A percentile compares a stretch with the other conserved stretches of the same genome.
Evolutionary conservation across 371 early-diverging fungal species (phyloP).

Genomic region (Mucor velutinosus): DNA sequence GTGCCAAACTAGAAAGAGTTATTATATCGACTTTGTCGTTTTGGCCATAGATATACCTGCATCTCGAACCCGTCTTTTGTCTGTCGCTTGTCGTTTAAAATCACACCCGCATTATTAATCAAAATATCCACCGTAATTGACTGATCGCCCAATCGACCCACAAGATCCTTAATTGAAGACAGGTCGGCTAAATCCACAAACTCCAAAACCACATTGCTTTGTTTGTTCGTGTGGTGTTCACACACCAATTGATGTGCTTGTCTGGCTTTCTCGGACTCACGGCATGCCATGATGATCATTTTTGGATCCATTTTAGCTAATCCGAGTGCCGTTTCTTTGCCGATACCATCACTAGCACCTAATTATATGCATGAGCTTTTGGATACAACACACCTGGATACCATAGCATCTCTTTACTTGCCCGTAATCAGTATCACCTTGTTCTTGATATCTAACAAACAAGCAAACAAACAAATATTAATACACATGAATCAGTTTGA

Average conservation of each 20-base stretch:
- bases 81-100: constrained; percentile 20
- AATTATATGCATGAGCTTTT: neutral
- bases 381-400: neutral
- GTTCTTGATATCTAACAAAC: neutral
- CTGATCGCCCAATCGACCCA: neutral
- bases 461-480: neutral
- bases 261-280: constrained; percentile 21
- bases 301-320: constrained; percentile 19
- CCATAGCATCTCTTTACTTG: neutral
- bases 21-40: too few relatives aligned
- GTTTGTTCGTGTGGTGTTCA: neutral
- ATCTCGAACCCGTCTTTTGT: constrained; percentile 68
- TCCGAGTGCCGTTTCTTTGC: constrained; percentile 23
- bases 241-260: constrained; percentile 9
- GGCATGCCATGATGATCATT: constrained; percentile 20
- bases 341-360: constrained; percentile 32
- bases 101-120: constrained; percentile 64
- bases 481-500: neutral
- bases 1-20: constrained; percentile 42
- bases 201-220: constrained; percentile 6
- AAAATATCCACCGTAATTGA: constrained; percentile 48
- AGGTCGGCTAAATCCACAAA: constrained; percentile 21
- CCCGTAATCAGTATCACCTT: constrained; percentile 15
- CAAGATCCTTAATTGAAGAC: constrained; percentile 11
- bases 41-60: constrained; percentile 50